Conservation (phyloP, 2,329 filamentous ascomycete species). For the Exophiala dermatitidis region DNA sequence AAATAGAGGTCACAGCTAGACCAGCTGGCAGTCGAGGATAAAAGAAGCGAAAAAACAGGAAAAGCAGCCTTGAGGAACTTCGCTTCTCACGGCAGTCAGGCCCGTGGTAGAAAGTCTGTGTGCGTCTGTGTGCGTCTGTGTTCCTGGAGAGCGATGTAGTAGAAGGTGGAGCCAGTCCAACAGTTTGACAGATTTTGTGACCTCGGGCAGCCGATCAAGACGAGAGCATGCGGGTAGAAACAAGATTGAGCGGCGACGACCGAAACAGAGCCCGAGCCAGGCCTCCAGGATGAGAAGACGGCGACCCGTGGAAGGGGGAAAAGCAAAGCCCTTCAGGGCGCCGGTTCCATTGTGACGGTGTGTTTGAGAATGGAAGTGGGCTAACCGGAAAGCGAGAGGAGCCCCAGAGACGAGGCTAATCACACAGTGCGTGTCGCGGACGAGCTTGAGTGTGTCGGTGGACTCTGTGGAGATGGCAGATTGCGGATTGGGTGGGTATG, state of each 20-base stretch:
- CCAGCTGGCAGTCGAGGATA: constrained; percentile 9
- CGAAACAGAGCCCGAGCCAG: too few species aligned
- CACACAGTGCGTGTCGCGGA: constrained; percentile 19
- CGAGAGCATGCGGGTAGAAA: constrained; percentile 16
- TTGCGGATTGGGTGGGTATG: neutral
- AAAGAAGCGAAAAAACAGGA: constrained; percentile 1
- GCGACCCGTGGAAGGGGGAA: neutral
- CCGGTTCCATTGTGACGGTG: constrained; percentile 13
- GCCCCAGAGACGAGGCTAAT: constrained; percentile 12
- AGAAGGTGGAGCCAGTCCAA: constrained; percentile 4
- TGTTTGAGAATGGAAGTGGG: constrained; percentile 11
- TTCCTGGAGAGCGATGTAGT: constrained; percentile 4
- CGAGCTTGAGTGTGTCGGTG: neutral
- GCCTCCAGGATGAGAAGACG: neutral
- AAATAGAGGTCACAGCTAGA: constrained; percentile 14
- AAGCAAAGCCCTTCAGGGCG: neutral
- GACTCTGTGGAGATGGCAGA: constrained; percentile 8
- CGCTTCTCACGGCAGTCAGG: neutral
- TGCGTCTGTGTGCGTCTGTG: neutral
- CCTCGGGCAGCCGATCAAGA: constrained; percentile 2
- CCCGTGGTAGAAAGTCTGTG: neutral
- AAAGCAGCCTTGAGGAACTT: neutral
- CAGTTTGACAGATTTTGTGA: constrained; percentile 6
- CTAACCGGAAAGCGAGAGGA: constrained; percentile 4
- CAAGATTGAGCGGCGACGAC: constrained; percentile 2